These are phyloP conservation scores for Colletotrichum higginsianum DNA, from an alignment of 2,329 filamentous ascomycete species.

Conservation along the genomic window DNA sequence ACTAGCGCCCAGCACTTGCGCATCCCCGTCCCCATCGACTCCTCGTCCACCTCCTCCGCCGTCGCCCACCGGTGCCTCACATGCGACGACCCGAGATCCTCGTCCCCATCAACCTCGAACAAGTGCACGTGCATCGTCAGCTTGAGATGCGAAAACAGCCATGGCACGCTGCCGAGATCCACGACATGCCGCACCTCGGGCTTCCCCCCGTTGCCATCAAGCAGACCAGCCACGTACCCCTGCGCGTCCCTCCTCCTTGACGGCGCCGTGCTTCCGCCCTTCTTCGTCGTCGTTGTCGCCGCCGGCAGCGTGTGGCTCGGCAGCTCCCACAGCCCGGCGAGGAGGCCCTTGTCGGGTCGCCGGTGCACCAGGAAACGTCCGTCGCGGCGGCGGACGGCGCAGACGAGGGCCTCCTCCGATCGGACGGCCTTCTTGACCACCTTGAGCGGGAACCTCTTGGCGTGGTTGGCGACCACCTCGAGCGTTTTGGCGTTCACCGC, in stretches of 20 bases:
- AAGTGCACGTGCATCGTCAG: slow-evolving; percentile 71
- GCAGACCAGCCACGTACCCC: slow-evolving; percentile 50
- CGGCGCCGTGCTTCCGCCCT: slow-evolving; percentile 45
- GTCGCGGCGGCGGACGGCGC: slow-evolving; percentile 62
- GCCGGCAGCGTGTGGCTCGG: slow-evolving; percentile 60
- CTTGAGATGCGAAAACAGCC: slow-evolving; percentile 71
- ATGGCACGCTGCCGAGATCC: slow-evolving; percentile 68
- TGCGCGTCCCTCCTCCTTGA: slow-evolving; percentile 56
- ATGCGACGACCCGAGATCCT: slow-evolving; percentile 14
- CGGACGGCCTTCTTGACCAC: slow-evolving; percentile 66
- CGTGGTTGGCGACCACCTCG: slow-evolving; percentile 59
- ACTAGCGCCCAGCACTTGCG: slow-evolving; percentile 68
- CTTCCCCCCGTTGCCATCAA: slow-evolving; percentile 39
- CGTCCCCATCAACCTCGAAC: slow-evolving; percentile 55
- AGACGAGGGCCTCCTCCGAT: slow-evolving; percentile 68
- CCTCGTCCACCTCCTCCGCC: slow-evolving; percentile 58
- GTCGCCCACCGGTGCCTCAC: slow-evolving; percentile 55
- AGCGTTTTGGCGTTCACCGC: slow-evolving; percentile 44
- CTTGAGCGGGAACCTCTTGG: slow-evolving; percentile 66
- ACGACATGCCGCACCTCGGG: slow-evolving; percentile 50
- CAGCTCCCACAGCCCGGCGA: slow-evolving; percentile 71
- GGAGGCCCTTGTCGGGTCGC: slow-evolving; percentile 67
- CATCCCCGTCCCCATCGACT: slow-evolving; percentile 73
- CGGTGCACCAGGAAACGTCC: slow-evolving; percentile 64
- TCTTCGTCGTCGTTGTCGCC: slow-evolving; percentile 22